Conservation (phyloP, 177 flowering plant genomes). For the Vitis hybrid region DNA sequence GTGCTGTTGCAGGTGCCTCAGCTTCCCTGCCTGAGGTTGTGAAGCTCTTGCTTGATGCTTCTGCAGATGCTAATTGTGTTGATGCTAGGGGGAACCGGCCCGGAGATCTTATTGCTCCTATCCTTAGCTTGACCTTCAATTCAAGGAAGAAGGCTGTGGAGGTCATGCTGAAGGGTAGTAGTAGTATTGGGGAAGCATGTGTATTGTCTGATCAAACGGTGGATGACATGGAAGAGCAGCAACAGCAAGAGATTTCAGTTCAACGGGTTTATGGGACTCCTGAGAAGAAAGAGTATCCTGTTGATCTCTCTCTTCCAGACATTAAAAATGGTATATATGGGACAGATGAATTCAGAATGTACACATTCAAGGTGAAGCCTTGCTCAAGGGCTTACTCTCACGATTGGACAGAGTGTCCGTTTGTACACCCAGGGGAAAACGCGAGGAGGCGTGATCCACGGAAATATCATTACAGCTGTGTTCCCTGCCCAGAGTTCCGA, state of each 20-base stretch:
- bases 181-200: constrained; percentile 7
- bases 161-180: constrained; percentile 29
- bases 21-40: constrained; percentile 32
- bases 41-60: constrained; percentile 49
- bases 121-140: constrained; percentile 12
- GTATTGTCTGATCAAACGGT: constrained; percentile 15
- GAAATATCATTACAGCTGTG: constrained; percentile 47
- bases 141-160: constrained; percentile 32
- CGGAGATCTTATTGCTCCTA: constrained; percentile 32
- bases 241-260: constrained; percentile 11
- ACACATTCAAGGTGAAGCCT: constrained; percentile 49
- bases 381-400: constrained; percentile 54
- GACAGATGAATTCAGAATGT: constrained; percentile 58
- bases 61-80: constrained; percentile 39
- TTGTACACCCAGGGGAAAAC: constrained; percentile 54
- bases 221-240: constrained; percentile 16
- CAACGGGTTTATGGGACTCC: constrained; percentile 16
- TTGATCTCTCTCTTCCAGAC: constrained; percentile 58
- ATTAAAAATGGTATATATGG: constrained; percentile 56
- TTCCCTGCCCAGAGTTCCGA: constrained; percentile 50
- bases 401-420: constrained; percentile 57
- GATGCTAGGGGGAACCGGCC: constrained; percentile 45
- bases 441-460: constrained; percentile 49
- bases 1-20: constrained; percentile 58
- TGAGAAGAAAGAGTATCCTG: constrained; percentile 61